phyloP scores from a whole-genome alignment of 2,329 filamentous ascomycete species.

The Botrytis aclada region DNA sequence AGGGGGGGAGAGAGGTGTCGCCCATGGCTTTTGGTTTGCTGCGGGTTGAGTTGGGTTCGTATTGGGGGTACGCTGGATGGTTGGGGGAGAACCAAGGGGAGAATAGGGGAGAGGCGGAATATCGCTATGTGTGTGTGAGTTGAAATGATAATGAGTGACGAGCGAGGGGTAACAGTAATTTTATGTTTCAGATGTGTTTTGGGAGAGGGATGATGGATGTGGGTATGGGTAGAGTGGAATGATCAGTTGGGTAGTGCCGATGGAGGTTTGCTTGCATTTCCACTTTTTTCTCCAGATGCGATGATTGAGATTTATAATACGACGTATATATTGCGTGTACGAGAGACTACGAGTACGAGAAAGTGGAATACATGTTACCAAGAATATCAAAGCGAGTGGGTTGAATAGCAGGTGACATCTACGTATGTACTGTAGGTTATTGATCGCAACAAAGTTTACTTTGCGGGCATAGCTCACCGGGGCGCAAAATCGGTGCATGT shows the following conservation, averaged over 20 bases:
- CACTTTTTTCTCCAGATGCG: slow-evolving; percentile 8
- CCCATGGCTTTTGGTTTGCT: no score
- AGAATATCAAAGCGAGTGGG: not conserved
- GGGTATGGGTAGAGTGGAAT: not conserved
- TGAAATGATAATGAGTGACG: not conserved
- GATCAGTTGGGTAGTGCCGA: not conserved
- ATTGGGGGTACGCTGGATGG: not conserved
- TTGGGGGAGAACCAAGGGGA: not conserved
- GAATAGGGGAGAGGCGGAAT: not conserved
- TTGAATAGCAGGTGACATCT: not conserved
- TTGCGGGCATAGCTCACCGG: not conserved
- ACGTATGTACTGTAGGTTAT: not conserved
- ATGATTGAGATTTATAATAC: not conserved
- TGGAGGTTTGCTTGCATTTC: not conserved
- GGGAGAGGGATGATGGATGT: not conserved
- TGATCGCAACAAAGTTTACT: not conserved
- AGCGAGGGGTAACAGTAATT: not conserved
- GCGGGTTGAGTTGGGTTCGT: not conserved
- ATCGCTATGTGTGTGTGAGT: not conserved
- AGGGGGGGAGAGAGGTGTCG: not conserved
- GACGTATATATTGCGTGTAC: not conserved
- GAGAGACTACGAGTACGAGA: not conserved
- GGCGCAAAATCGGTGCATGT: not conserved
- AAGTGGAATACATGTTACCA: not conserved
- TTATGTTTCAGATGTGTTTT: not conserved